Evolutionary conservation across 345 rosid species (phyloP).

Genomic region (Acer saccharum): DNA sequence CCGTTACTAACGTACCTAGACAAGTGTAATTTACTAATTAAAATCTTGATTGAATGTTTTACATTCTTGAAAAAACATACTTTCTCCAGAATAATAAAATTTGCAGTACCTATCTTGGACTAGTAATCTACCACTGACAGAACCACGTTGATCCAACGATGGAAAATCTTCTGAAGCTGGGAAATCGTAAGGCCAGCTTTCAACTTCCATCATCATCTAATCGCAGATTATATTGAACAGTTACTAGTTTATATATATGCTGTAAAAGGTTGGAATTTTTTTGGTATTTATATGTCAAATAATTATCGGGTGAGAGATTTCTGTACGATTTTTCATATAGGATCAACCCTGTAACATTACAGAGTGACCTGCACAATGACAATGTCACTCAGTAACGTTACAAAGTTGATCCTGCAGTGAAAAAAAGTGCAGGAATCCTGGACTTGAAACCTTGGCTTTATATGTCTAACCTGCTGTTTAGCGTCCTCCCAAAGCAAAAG

Average conservation of each 20-base stretch:
- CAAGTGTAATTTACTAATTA: background rate
- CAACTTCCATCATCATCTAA: constrained; percentile 59
- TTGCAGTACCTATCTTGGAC: constrained; percentile 60
- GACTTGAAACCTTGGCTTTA: too few species aligned
- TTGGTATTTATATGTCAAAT: background rate
- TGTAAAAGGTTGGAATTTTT: background rate
- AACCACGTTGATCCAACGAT: constrained; percentile 60
- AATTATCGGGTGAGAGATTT: too few species aligned
- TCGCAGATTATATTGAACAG: background rate
- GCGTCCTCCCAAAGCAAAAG: constrained; percentile 81
- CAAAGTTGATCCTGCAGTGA: too few species aligned
- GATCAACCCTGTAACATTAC: too few species aligned
- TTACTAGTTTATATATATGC: background rate
- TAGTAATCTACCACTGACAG: constrained; percentile 60
- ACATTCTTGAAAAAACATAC: background rate
- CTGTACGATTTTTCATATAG: too few species aligned
- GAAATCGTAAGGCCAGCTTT: constrained; percentile 87
- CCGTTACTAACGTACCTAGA: constrained; percentile 36
- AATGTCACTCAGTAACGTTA: too few species aligned
- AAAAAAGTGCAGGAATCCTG: too few species aligned
- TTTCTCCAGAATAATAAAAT: background rate
- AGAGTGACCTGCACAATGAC: too few species aligned
- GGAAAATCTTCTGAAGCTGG: constrained; percentile 73
- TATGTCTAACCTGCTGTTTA: constrained; percentile 58
- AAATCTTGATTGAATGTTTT: background rate